These are phyloP conservation scores for Claviceps quebecensis DNA, from an alignment of 2,329 filamentous ascomycete genomes.

Conservation along the genomic window DNA sequence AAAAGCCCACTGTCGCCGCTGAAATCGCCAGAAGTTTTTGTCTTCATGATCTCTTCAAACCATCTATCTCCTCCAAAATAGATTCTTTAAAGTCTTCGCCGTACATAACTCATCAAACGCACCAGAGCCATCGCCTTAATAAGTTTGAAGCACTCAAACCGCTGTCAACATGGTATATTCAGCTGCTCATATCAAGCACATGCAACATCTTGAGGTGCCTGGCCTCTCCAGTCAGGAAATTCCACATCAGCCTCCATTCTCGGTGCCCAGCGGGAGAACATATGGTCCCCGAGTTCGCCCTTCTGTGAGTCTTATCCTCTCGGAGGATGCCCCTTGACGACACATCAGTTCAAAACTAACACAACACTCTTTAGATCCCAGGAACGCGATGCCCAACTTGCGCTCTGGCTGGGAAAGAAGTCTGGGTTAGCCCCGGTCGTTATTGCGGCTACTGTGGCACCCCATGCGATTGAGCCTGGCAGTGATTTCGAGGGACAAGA, in stretches of 20 bases:
- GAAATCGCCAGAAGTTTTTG: not conserved
- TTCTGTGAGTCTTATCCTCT: not conserved
- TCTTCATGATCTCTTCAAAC: not conserved
- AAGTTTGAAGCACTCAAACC: not conserved
- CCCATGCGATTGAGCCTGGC: conserved; percentile 17
- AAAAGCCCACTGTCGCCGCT: conserved; percentile 20
- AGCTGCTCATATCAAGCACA: not conserved
- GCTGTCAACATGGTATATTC: not conserved
- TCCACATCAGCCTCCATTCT: not conserved
- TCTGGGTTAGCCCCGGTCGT: conserved; percentile 42
- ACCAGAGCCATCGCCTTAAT: not conserved
- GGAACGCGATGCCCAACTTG: conserved; percentile 40
- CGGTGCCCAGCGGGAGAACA: not conserved
- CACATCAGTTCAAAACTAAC: not conserved
- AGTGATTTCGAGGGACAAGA: not conserved
- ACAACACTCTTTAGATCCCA: conserved; percentile 22
- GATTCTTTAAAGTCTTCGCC: not conserved
- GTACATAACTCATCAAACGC: not conserved
- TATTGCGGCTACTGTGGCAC: conserved; percentile 37
- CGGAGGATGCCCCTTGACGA: not conserved
- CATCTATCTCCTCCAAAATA: too few relatives aligned
- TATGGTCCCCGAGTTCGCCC: conserved; percentile 7
- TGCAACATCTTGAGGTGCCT: not conserved
- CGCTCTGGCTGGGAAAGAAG: conserved; percentile 32
- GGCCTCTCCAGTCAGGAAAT: not conserved